Base-by-base conservation (phyloP, 2,329 filamentous ascomycete genomes). In the Drechslerella coelobrocha region DNA sequence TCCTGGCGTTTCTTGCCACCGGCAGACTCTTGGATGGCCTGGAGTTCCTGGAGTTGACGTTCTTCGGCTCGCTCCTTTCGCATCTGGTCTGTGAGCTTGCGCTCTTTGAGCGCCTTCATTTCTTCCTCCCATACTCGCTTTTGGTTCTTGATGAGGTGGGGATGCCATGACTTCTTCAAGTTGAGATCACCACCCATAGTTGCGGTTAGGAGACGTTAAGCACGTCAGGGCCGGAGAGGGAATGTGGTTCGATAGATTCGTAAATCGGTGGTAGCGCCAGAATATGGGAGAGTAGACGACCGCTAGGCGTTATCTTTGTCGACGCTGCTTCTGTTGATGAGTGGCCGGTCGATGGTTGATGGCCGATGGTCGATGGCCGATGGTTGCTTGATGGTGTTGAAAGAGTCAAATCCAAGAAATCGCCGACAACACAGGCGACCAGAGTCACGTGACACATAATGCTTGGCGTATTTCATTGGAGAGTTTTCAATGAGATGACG, bases 41-140 rank as follows among this genome's bases (percentile, higher is more conserved):
- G 90, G 0, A 97, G 86, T 78, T 97, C 92, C 79, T 97, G 91
- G 74, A 96, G 90, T 51, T 90, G 88, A 50, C 92, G 88, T 81
- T 99, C 95, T 78, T 97, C 92, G 75, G 92, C 91, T 74, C 96
- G 88, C 80, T 99, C 94, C 77, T 95, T 92, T 77, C 92, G 86
- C 72, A 96, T 88, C 77, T 94, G 90, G 66, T 96, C 91, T 72
- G 92, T 95, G 75, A 89, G 89, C 79, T 97, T 97, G 80, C 94
- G 89, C 83, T 99, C 94, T 57, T 94, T 91, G 10, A 99, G 86
- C 2, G 93, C 94, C 74, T 91, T 90, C 79, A 94, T 88, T 78
- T 97, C 92, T 79, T 95, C 90, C 72, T 93, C 87, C 87, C 90
- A 96, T 75, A 97, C 92, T 78, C 86, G 86, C 79, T 87, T 86